Percentiles rank a stretch among this genome's conserved stretches.
Conservation (phyloP, 352 stramenopile species). For the Pythium pectinolyticum region DNA sequence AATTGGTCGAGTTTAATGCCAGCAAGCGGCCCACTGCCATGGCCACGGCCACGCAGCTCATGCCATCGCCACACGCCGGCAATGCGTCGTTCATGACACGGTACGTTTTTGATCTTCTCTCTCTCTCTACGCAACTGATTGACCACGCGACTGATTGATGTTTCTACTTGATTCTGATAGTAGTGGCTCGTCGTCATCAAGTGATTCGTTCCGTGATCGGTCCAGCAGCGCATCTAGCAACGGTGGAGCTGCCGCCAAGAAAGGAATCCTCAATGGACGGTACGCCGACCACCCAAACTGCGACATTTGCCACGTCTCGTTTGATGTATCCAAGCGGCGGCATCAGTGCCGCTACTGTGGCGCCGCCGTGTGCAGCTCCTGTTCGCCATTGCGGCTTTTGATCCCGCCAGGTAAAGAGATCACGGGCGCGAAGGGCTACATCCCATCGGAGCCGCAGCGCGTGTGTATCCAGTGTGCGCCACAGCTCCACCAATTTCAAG, state of each 20-base stretch:
- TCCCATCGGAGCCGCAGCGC: constrained; percentile 53
- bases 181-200: constrained; percentile 42
- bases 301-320: constrained; percentile 57
- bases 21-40: constrained; percentile 14
- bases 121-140: not conserved
- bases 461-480: constrained; percentile 57
- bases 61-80: constrained; percentile 15
- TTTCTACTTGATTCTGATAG: not conserved
- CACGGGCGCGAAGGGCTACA: constrained; percentile 49
- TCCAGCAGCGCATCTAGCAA: not conserved
- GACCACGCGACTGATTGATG: not conserved
- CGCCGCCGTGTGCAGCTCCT: constrained; percentile 52
- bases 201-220: constrained; percentile 30
- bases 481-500: constrained; percentile 45
- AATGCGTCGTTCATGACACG: constrained; percentile 24
- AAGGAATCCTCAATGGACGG: constrained; percentile 63
- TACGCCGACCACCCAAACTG: constrained; percentile 69
- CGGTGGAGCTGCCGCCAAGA: constrained; percentile 29
- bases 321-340: constrained; percentile 60
- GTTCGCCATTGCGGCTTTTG: constrained; percentile 55
- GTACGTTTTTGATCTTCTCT: constrained; percentile 1
- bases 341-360: constrained; percentile 69
- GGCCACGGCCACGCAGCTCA: too few relatives aligned
- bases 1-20: constrained; percentile 54
- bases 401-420: constrained; percentile 56